Evolutionary conservation across 176 grass and related monocot species (phyloP).

Genomic region (Musa acuminata): DNA sequence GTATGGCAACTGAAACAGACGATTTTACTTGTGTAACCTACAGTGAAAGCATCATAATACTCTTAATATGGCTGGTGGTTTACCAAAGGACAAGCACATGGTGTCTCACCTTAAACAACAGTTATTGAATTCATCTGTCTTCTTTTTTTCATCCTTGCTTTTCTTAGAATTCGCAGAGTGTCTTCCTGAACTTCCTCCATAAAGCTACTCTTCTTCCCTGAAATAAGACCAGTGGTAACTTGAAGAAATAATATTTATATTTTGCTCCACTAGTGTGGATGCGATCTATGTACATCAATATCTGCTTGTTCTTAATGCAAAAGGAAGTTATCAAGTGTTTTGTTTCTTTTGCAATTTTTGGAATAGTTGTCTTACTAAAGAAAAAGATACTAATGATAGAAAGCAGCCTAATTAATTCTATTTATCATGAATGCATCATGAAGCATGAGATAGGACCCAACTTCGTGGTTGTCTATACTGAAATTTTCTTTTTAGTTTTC

Average conservation of each 20-base stretch:
- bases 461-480: too few relatives aligned
- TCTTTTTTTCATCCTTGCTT: slow-evolving; percentile 62
- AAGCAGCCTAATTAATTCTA: too few relatives aligned
- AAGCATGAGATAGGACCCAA: too few relatives aligned
- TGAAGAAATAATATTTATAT: not conserved
- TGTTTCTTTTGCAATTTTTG: too few relatives aligned
- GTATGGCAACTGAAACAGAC: not conserved
- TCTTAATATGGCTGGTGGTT: not conserved
- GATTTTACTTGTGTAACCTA: not conserved
- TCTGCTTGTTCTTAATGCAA: too few relatives aligned
- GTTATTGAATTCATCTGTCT: slow-evolving; percentile 35
- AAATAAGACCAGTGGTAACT: not conserved
- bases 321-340: too few relatives aligned
- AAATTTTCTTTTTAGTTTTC: too few relatives aligned
- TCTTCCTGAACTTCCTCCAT: slow-evolving; percentile 37
- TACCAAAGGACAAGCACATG: not conserved
- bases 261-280: not conserved
- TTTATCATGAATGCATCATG: too few relatives aligned
- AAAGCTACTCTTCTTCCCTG: slow-evolving; percentile 20
- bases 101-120: not conserved
- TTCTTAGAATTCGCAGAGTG: slow-evolving; percentile 41
- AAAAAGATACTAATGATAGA: too few relatives aligned
- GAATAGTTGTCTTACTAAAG: too few relatives aligned
- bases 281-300: not conserved
- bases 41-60: not conserved